Evolutionary conservation across 805 yeast genomes (phyloP).

Genomic region (Cyberlindnera euphorbiae): DNA sequence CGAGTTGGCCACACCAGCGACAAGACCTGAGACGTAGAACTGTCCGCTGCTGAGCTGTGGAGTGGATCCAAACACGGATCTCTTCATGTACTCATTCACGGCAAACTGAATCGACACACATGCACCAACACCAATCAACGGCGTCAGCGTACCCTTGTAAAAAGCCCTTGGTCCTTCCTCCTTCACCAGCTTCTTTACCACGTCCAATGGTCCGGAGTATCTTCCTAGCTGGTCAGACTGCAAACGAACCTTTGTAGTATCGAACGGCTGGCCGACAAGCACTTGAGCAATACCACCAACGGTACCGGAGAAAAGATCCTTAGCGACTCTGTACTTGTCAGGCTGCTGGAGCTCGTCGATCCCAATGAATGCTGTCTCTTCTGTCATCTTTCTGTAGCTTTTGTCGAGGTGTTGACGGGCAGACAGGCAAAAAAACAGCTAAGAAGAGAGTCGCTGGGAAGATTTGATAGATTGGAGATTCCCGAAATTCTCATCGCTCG

Average conservation of each 20-base stretch:
- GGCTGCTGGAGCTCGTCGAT: slow-evolving; percentile 8
- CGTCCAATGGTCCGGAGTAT: slow-evolving; percentile 71
- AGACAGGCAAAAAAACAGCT: too few species aligned
- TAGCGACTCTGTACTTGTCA: slow-evolving; percentile 21
- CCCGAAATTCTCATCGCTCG: too few species aligned
- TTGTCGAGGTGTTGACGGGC: too few species aligned
- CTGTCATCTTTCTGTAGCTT: slow-evolving; percentile 12
- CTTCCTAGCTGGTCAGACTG: slow-evolving; percentile 70
- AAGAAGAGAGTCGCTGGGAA: too few species aligned
- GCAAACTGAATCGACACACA: slow-evolving; percentile 96
- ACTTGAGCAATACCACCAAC: slow-evolving; percentile 96
- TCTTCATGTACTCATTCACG: slow-evolving; percentile 90
- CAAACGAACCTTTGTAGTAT: slow-evolving; percentile 87
- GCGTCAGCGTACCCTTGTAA: slow-evolving; percentile 92
- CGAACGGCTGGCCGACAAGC: slow-evolving; percentile 93
- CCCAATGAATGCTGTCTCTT: slow-evolving; percentile 12
- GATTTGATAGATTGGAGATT: too few species aligned
- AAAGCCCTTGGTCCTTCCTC: slow-evolving; percentile 86
- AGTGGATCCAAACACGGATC: slow-evolving; percentile 47
- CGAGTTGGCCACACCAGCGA: slow-evolving; percentile 91
- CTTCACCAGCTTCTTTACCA: slow-evolving; percentile 59
- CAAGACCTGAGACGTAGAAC: slow-evolving; percentile 77
- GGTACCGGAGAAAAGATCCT: slow-evolving; percentile 64
- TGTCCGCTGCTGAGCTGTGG: slow-evolving; percentile 51
- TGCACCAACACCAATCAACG: slow-evolving; percentile 94